A percentile compares a stretch with the other conserved stretches of the same genome.
These are phyloP conservation scores for Hypomontagnella submonticulosa DNA, from an alignment of 495 filamentous ascomycete genomes.

Conservation along the genomic window DNA sequence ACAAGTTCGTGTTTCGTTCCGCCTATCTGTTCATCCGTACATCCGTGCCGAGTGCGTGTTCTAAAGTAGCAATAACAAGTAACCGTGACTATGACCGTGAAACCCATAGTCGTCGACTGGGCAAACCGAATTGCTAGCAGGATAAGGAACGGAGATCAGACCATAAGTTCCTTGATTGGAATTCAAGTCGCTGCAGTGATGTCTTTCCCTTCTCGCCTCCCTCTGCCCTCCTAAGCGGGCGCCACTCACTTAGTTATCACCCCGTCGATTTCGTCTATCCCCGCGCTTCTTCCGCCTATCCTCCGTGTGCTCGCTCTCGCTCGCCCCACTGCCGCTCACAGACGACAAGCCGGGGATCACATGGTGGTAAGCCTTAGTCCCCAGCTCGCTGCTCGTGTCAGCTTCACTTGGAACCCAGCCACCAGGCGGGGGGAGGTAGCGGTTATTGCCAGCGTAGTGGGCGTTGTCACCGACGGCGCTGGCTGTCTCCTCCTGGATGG, in stretches of 20 bases:
- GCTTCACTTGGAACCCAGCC: conserved; percentile 68
- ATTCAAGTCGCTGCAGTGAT: too few relatives aligned
- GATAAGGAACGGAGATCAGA: background rate
- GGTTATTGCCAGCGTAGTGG: conserved; percentile 7
- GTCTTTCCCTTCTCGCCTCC: background rate
- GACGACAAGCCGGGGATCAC: conserved; percentile 76
- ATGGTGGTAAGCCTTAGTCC: conserved; percentile 85
- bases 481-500: conserved; percentile 38
- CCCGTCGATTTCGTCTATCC: conserved; percentile 67
- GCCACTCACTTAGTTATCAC: conserved; percentile 42
- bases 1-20: conserved; percentile 10
- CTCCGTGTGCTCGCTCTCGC: conserved; percentile 57
- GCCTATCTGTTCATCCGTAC: conserved; percentile 11
- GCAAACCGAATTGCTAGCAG: background rate
- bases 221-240: background rate
- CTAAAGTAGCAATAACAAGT: conserved; percentile 1
- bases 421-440: conserved; percentile 54
- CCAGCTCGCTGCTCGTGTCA: conserved; percentile 67
- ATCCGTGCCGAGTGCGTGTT: conserved; percentile 6
- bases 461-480: conserved; percentile 2
- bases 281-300: conserved; percentile 57
- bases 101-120: conserved; percentile 3
- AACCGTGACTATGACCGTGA: background rate
- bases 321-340: conserved; percentile 54
- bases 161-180: background rate